Evolutionary conservation across 2,329 filamentous ascomycete species (phyloP).

Genomic region (Ilyonectria mors-panacis): DNA sequence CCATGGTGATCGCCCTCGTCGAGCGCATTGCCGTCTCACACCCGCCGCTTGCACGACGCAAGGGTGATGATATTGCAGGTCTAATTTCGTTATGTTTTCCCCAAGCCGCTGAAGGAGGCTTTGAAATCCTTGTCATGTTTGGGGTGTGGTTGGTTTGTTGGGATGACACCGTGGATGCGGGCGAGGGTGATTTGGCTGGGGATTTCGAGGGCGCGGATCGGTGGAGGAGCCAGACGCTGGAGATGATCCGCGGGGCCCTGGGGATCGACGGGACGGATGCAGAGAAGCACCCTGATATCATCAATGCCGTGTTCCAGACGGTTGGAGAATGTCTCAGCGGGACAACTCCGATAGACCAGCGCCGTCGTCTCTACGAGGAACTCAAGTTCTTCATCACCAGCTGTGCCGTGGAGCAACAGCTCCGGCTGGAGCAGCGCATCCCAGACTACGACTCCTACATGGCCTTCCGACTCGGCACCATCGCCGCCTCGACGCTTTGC

Average conservation of each 20-base stretch:
- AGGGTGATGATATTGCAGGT: conserved; percentile 53
- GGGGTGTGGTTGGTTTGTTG: conserved; percentile 52
- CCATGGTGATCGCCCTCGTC: conserved; percentile 41
- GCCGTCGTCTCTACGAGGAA: conserved; percentile 42
- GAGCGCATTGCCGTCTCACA: conserved; percentile 55
- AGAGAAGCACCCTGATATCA: conserved; percentile 30
- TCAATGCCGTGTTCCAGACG: conserved; percentile 45
- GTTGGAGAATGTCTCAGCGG: conserved; percentile 39
- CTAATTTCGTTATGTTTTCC: conserved; percentile 44
- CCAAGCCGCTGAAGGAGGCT: conserved; percentile 29
- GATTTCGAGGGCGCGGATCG: conserved; percentile 46
- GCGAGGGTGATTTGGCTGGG: conserved; percentile 46
- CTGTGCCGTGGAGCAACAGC: conserved; percentile 48
- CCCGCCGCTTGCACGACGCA: conserved; percentile 40
- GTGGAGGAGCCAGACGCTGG: conserved; percentile 45
- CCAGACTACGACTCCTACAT: conserved; percentile 50
- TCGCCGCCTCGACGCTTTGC: conserved; percentile 45
- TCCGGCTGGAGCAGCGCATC: conserved; percentile 43
- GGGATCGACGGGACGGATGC: conserved; percentile 15
- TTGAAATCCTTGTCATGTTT: conserved; percentile 45
- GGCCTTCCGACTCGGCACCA: conserved; percentile 47
- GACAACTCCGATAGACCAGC: conserved; percentile 26
- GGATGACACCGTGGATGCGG: conserved; percentile 52
- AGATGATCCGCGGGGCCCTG: conserved; percentile 38
- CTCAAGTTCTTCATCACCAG: conserved; percentile 43